phyloP scores from a whole-genome alignment of 257 asterid species.

The Osmanthus fragrans region DNA sequence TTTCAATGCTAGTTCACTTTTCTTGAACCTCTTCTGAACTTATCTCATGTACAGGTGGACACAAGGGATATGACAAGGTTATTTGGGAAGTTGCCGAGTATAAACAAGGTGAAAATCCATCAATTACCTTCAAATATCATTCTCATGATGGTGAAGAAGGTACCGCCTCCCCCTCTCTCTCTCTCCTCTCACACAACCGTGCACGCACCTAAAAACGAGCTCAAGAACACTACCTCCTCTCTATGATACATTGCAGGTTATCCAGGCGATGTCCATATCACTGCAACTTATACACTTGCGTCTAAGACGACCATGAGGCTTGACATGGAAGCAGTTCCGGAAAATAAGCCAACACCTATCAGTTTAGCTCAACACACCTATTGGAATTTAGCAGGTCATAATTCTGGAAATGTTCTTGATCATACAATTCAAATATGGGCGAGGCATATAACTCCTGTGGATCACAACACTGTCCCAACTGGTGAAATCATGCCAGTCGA shows the following conservation, averaged over 20 bases:
- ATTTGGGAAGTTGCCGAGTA: constrained; percentile 88
- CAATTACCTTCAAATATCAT: constrained; percentile 77
- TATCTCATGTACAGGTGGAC: constrained; percentile 65
- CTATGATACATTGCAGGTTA: constrained; percentile 54
- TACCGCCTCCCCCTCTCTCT: constrained; percentile 26
- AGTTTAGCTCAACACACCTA: constrained; percentile 95
- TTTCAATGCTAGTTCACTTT: neutral
- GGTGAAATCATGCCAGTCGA: constrained; percentile 80
- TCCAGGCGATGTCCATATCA: constrained; percentile 79
- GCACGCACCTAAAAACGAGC: neutral
- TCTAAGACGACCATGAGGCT: constrained; percentile 80
- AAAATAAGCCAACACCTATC: constrained; percentile 79
- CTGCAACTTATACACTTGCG: constrained; percentile 72
- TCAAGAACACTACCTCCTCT: neutral
- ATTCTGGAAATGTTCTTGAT: constrained; percentile 65
- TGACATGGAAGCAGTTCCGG: constrained; percentile 90
- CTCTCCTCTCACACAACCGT: neutral
- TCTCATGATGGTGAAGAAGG: constrained; percentile 98
- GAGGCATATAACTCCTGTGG: constrained; percentile 76
- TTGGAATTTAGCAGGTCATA: constrained; percentile 91
- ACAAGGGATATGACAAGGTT: constrained; percentile 94
- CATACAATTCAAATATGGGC: constrained; percentile 78
- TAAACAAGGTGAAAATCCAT: constrained; percentile 77
- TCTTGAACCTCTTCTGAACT: constrained; percentile 8
- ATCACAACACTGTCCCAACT: constrained; percentile 71